Percentiles rank a stretch among this genome's conserved stretches.
phyloP scores from a whole-genome alignment of 176 grass and related monocot species.

The Oryza officinalis region DNA sequence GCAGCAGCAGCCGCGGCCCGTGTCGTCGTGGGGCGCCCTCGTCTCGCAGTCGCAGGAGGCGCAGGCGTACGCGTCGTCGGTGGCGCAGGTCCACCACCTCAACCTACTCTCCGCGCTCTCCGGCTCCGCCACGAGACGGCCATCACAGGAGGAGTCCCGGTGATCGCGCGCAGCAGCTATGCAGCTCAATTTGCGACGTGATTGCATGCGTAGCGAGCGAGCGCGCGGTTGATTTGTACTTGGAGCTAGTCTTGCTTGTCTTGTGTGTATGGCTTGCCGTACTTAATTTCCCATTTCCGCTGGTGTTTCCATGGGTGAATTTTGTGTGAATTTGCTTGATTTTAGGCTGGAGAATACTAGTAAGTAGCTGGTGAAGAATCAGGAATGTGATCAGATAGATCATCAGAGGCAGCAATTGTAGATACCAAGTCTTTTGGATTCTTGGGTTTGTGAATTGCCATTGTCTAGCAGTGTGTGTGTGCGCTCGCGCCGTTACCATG shows the following conservation, averaged over 20 bases:
- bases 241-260: not conserved
- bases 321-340: slow-evolving; percentile 32
- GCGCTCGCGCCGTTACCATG: slow-evolving; percentile 9
- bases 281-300: not conserved
- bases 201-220: slow-evolving; percentile 4
- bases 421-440: slow-evolving; percentile 24
- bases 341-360: not conserved
- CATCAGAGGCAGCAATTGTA: slow-evolving; percentile 31
- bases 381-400: slow-evolving; percentile 3
- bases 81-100: slow-evolving; percentile 57
- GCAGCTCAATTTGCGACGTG: not conserved
- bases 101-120: slow-evolving; percentile 65
- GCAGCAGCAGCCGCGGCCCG: slow-evolving; percentile 36
- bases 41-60: slow-evolving; percentile 42
- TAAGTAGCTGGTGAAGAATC: not conserved
- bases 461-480: not conserved
- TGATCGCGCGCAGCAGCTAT: slow-evolving; percentile 29
- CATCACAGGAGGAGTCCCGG: slow-evolving; percentile 44
- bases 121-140: slow-evolving; percentile 26
- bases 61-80: slow-evolving; percentile 61
- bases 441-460: not conserved
- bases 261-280: slow-evolving; percentile 20
- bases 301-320: slow-evolving; percentile 16
- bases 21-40: slow-evolving; percentile 38
- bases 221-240: not conserved